phyloP scores from a whole-genome alignment of 2,329 filamentous ascomycete species.

The Aspergillus neoniger region DNA sequence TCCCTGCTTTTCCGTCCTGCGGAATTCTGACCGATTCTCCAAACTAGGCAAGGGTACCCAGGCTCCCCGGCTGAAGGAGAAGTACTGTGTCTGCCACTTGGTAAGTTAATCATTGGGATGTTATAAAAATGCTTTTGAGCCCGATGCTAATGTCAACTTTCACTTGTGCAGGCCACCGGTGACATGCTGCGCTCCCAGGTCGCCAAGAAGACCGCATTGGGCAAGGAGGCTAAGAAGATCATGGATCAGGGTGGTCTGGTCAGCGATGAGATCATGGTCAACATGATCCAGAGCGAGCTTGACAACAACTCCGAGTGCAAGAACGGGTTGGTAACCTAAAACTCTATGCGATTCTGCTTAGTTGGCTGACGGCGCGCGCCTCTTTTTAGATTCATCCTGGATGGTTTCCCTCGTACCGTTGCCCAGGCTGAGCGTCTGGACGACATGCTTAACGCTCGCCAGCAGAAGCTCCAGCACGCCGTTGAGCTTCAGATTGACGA shows the following conservation, averaged over 20 bases:
- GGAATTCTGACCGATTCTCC: slow-evolving; percentile 24
- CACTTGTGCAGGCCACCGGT: slow-evolving; percentile 74
- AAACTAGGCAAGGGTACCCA: slow-evolving; percentile 92
- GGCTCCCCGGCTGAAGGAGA: slow-evolving; percentile 96
- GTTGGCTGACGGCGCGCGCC: slow-evolving; percentile 15
- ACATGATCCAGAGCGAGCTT: slow-evolving; percentile 98
- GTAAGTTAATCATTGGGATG: slow-evolving; percentile 55
- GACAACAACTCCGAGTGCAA: slow-evolving; percentile 93
- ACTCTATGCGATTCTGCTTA: slow-evolving; percentile 8
- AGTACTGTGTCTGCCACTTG: slow-evolving; percentile 95
- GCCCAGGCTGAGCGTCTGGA: slow-evolving; percentile 94
- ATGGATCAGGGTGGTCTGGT: slow-evolving; percentile 98
- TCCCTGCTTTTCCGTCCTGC: slow-evolving; percentile 1
- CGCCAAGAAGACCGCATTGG: slow-evolving; percentile 92
- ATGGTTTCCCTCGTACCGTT: slow-evolving; percentile 96
- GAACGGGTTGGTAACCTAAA: slow-evolving; percentile 70
- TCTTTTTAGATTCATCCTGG: slow-evolving; percentile 82
- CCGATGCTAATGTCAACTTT: slow-evolving; percentile 11
- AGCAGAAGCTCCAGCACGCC: slow-evolving; percentile 88
- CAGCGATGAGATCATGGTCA: slow-evolving; percentile 98
- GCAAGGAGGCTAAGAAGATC: slow-evolving; percentile 98
- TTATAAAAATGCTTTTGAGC: background rate
- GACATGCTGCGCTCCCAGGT: slow-evolving; percentile 99
- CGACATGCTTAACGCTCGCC: slow-evolving; percentile 76
- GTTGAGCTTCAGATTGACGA: slow-evolving; percentile 98